Conservation (phyloP, 164 flowering plant genomes). For the Malania oleifera region DNA sequence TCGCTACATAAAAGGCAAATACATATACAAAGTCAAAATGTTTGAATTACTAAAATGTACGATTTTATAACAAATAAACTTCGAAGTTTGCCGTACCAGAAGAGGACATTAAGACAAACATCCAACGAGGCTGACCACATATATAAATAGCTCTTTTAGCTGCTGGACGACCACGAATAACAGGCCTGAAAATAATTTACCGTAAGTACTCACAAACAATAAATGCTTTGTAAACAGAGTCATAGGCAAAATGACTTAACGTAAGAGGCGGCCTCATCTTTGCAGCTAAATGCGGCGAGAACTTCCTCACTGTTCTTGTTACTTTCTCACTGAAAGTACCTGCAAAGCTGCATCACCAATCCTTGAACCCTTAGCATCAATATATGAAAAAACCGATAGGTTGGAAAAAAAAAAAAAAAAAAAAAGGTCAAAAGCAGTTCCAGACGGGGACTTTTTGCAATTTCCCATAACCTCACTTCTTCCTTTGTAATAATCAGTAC, state of each 20-base stretch:
- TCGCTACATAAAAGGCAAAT: constrained; percentile 37
- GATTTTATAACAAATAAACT: no score
- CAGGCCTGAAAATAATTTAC: constrained; percentile 56
- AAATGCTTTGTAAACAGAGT: constrained; percentile 1
- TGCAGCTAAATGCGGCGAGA: constrained; percentile 96
- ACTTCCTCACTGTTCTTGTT: constrained; percentile 83
- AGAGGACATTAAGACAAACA: constrained; percentile 66
- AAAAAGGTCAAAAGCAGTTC: not conserved
- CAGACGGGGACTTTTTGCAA: not conserved
- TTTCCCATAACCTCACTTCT: not conserved
- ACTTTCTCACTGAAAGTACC: constrained; percentile 93
- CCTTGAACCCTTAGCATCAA: constrained; percentile 6
- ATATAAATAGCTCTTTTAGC: constrained; percentile 74
- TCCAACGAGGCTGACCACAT: constrained; percentile 95
- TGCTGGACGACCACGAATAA: constrained; percentile 96
- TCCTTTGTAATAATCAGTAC: not conserved
- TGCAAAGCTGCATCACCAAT: constrained; percentile 72
- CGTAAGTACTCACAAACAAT: constrained; percentile 2
- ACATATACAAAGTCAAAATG: not conserved
- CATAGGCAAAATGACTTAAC: constrained; percentile 34
- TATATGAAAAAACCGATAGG: not conserved
- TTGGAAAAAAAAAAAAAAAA: not conserved
- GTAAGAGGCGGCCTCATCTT: constrained; percentile 93
- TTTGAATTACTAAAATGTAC: no score
- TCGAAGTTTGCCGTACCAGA: constrained; percentile 36